Evolutionary conservation across 1,139 yeast species (phyloP).

Genomic region (Pichiaceae sp.): DNA sequence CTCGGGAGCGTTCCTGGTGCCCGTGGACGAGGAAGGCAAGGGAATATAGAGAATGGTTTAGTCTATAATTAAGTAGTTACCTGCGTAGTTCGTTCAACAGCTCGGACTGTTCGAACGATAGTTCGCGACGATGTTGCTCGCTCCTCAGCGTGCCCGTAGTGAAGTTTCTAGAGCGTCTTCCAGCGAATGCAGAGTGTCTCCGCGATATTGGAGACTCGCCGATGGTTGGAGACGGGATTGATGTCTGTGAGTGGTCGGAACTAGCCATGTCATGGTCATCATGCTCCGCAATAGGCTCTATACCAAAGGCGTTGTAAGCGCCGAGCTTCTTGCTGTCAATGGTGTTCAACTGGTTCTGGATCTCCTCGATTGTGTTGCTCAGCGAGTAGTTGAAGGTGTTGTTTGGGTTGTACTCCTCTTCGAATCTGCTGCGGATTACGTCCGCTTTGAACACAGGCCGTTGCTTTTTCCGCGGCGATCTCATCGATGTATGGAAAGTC

Average conservation of each 20-base stretch:
- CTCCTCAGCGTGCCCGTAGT: slow-evolving; percentile 6
- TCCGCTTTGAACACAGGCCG: neutral
- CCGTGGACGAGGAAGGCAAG: slow-evolving; percentile 41
- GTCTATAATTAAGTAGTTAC: neutral
- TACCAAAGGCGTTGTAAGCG: neutral
- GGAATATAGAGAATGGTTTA: slow-evolving; percentile 11
- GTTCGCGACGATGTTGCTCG: slow-evolving; percentile 23
- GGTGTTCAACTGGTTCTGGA: slow-evolving; percentile 20
- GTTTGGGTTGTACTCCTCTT: slow-evolving; percentile 23
- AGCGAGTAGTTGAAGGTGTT: slow-evolving; percentile 23
- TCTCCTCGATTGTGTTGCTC: slow-evolving; percentile 23
- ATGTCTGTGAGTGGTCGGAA: neutral
- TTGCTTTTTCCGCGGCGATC: neutral
- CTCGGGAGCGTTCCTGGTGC: slow-evolving; percentile 73
- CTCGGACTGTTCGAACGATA: slow-evolving; percentile 43
- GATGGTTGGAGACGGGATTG: neutral
- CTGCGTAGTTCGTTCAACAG: slow-evolving; percentile 30
- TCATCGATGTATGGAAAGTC: neutral
- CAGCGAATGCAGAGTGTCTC: neutral
- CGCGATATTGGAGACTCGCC: neutral
- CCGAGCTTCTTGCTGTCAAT: slow-evolving; percentile 7
- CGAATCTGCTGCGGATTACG: too few relatives aligned
- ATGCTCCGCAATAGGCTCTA: neutral
- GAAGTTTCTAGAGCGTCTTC: slow-evolving; percentile 8
- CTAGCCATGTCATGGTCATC: neutral